These are phyloP conservation scores for Saccharomycopsis babjevae DNA, from an alignment of 805 yeast species.

Conservation along the genomic window DNA sequence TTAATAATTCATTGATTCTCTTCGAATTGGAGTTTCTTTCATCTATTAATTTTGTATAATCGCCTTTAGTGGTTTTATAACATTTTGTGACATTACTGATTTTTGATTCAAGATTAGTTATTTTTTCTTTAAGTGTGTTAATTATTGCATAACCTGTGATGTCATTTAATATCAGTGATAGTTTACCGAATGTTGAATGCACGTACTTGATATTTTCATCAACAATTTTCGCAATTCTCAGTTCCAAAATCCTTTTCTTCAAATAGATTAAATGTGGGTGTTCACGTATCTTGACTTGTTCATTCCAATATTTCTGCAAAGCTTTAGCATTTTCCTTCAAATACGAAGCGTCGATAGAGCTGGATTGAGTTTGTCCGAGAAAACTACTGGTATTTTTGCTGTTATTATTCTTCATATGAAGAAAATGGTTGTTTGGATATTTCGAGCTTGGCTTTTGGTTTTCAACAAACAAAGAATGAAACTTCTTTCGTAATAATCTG, in stretches of 20 bases:
- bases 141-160: conserved; percentile 85
- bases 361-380: no score
- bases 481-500: background rate
- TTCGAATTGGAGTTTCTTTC: conserved; percentile 62
- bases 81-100: conserved; percentile 37
- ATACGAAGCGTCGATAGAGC: background rate
- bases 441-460: background rate
- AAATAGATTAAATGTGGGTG: background rate
- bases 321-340: background rate
- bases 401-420: background rate
- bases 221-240: background rate
- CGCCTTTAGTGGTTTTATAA: conserved; percentile 39
- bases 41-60: conserved; percentile 52
- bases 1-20: conserved; percentile 77
- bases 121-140: conserved; percentile 55
- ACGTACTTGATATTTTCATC: background rate
- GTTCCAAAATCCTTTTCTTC: background rate
- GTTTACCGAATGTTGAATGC: background rate
- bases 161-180: conserved; percentile 39
- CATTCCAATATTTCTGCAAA: background rate
- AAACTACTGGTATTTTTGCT: background rate
- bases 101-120: conserved; percentile 44
- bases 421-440: background rate
- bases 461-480: background rate
- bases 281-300: background rate